Base-by-base conservation (phyloP, 257 asterid genomes). In the Fraxinus quadrangulata region DNA sequence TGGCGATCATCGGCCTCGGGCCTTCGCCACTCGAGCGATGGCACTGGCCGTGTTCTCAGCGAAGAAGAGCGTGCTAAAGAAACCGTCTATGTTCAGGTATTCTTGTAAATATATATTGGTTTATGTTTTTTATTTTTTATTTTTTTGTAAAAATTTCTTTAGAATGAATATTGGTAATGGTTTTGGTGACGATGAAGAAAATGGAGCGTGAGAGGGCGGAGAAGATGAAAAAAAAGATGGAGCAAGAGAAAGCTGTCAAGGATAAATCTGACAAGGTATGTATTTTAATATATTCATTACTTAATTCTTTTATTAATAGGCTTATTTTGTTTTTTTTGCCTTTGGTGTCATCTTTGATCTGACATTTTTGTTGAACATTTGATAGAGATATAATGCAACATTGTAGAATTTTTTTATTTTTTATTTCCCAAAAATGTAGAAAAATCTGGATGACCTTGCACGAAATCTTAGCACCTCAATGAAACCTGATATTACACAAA, bases 61-160 rank as follows among this genome's bases (percentile, higher is more conserved):
- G 97, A 94, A 82, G 97, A 94, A 86, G 94, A 91, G 86, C 96
- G 89, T 28, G 99, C 98, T 49, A 84, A 85, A 79, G 99, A 95
- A 82, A 83, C 87, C 69, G 90, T 91, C 74, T 92, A 84, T 72
- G 87, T 91, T 66, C 84, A 95, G 97, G 97, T 93, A 45, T 21
- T 47, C 16, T n/a, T 72, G 17, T 40, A 31, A 31, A 17, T 69
- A 26, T 16, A 63, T 19, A 23, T 37, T 49, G 28, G 0, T 71
- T 17, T 0, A 26, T 10, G 13, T 9, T 23, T 23, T 23, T 14
- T 14, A 6, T 63, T 34, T 33, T 30, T 39, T 17, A 19, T 72
- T 72, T 31, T 12, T 63, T 42, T 36, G 40, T 36, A 36, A 6
- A 40, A 0, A 72, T 21, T 67, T 45, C 19, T 11, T 10, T 10